Conservation (phyloP, 2,329 filamentous ascomycete species). For the Cryphonectria radicalis region DNA sequence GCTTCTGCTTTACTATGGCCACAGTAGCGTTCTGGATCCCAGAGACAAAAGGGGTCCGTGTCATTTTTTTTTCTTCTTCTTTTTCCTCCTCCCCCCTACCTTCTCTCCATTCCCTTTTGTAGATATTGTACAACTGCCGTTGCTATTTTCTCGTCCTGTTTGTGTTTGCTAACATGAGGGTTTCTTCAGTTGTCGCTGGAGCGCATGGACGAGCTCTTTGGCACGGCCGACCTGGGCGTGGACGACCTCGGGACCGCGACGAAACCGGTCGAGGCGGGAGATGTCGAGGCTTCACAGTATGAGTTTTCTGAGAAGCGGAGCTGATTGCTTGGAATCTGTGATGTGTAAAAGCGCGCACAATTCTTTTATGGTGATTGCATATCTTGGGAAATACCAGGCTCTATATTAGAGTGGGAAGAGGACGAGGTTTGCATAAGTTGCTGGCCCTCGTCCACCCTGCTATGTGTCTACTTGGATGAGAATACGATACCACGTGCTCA, state of each 20-base stretch:
- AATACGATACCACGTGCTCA: too few species aligned
- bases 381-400: neutral
- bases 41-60: constrained; percentile 32
- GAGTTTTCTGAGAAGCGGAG: constrained; percentile 11
- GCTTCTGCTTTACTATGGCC: constrained; percentile 60
- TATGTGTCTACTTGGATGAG: too few species aligned
- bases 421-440: too few species aligned
- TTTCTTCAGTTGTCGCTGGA: constrained; percentile 32
- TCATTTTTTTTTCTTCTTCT: neutral
- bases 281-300: constrained; percentile 15
- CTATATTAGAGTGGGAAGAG: too few species aligned
- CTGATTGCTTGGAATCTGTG: neutral
- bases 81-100: too few species aligned
- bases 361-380: neutral
- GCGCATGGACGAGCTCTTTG: constrained; percentile 37
- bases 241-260: constrained; percentile 30
- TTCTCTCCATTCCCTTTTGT: neutral
- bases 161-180: neutral
- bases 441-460: too few species aligned
- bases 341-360: neutral
- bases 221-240: constrained; percentile 31
- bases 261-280: constrained; percentile 21
- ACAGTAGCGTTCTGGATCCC: constrained; percentile 30
- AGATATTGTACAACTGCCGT: too few species aligned
- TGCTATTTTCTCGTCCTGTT: too few species aligned